These are phyloP conservation scores for Daedaleopsis nitida DNA, from an alignment of 768 basidiomycete genomes.

Conservation along the genomic window DNA sequence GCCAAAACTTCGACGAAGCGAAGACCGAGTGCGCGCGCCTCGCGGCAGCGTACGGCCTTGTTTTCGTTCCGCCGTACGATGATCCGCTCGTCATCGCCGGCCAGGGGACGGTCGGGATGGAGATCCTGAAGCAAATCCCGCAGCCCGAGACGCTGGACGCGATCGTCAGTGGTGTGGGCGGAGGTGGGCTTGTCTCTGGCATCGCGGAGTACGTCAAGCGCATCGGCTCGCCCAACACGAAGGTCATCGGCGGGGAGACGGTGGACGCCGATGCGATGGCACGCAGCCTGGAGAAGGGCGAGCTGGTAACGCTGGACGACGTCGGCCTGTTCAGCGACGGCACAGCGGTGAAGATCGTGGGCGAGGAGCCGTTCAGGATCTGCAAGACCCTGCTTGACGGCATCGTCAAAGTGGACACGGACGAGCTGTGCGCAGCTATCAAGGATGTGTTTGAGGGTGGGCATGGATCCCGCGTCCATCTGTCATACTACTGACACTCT, in stretches of 20 bases:
- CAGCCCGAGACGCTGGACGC: slow-evolving; percentile 77
- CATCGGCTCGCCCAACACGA: slow-evolving; percentile 81
- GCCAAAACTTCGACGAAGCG: slow-evolving; percentile 93
- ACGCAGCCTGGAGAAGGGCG: slow-evolving; percentile 75
- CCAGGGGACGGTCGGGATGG: slow-evolving; percentile 93
- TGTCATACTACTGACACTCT: too few relatives aligned
- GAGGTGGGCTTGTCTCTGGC: slow-evolving; percentile 91
- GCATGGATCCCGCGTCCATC: slow-evolving; percentile 9
- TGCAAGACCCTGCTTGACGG: slow-evolving; percentile 84
- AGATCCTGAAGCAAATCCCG: slow-evolving; percentile 87
- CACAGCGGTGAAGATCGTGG: slow-evolving; percentile 94
- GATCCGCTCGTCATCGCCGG: slow-evolving; percentile 97
- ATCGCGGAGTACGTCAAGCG: slow-evolving; percentile 91
- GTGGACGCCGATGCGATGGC: slow-evolving; percentile 94
- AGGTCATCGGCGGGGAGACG: slow-evolving; percentile 92
- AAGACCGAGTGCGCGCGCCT: slow-evolving; percentile 92
- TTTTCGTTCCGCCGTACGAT: slow-evolving; percentile 96
- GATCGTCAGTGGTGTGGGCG: slow-evolving; percentile 91
- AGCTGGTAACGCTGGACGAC: slow-evolving; percentile 81
- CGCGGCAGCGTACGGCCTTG: slow-evolving; percentile 70
- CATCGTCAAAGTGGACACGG: slow-evolving; percentile 85
- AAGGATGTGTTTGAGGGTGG: slow-evolving; percentile 98
- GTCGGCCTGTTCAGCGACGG: slow-evolving; percentile 98
- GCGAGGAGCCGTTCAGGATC: slow-evolving; percentile 92
- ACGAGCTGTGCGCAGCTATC: slow-evolving; percentile 97